These are phyloP conservation scores for Lachancea sp. DNA, from an alignment of 805 yeast genomes.

Conservation along the genomic window DNA sequence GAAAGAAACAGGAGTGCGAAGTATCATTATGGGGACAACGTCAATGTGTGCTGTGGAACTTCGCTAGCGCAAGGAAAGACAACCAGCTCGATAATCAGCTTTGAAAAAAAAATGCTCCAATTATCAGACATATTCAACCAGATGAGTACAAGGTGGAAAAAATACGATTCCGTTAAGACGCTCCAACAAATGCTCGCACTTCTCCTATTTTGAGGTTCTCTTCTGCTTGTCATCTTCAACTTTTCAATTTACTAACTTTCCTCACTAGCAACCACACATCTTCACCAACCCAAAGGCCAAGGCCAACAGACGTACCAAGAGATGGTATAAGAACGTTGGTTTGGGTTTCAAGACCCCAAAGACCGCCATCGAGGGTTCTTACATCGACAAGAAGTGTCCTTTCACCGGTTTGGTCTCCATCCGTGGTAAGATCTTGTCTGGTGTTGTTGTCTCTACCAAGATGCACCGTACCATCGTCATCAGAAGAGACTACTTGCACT, in stretches of 20 bases:
- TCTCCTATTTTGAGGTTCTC: not conserved
- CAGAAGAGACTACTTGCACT: conserved; percentile 99
- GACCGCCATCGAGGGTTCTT: conserved; percentile 95
- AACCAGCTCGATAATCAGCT: too few relatives aligned
- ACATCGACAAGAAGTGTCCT: conserved; percentile 99
- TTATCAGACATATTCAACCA: too few relatives aligned
- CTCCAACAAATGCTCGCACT: not conserved
- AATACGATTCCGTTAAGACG: too few relatives aligned
- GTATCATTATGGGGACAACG: too few relatives aligned
- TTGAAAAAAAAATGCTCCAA: too few relatives aligned
- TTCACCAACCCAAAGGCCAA: conserved; percentile 99
- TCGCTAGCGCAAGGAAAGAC: too few relatives aligned
- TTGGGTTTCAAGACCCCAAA: conserved; percentile 99
- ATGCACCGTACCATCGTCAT: conserved; percentile 99
- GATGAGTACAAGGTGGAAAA: too few relatives aligned
- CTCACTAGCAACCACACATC: conserved; percentile 94
- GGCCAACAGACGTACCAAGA: conserved; percentile 98
- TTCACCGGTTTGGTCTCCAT: conserved; percentile 94
- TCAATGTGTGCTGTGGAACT: too few relatives aligned
- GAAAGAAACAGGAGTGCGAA: too few relatives aligned
- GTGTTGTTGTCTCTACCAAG: conserved; percentile 99
- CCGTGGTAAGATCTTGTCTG: conserved; percentile 99
- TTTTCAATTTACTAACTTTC: conserved; percentile 34
- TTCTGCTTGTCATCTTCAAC: not conserved
- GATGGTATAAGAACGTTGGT: conserved; percentile 99